Base-by-base conservation (phyloP, 306 rosid genomes). In the Quercus robur region DNA sequence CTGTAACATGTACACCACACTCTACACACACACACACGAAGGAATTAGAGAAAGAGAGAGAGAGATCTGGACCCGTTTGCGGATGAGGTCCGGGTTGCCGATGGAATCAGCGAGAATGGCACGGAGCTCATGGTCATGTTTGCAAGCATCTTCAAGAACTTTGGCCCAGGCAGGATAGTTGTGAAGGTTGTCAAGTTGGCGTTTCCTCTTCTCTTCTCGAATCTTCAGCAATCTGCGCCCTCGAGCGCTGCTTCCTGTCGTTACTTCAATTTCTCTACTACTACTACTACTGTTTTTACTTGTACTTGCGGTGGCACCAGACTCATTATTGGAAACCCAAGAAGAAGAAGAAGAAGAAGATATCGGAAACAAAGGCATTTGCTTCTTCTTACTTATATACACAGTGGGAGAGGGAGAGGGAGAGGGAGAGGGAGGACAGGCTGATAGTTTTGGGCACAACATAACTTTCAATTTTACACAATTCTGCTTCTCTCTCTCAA, bases 141-240 rank as follows among this genome's bases (percentile, higher is more conserved):
- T 90, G 90, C 99, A 95, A 26, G 97, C 97, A 8, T 89, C 85
- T 89, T 95, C 92, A 2, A 93, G 81, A 73, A 95, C 93, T 78
- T 91, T 94, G 25, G 99, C 99, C 99, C 99, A 94, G 69, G 91
- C 51, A 75, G 97, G 99, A 71, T 91, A 93, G 70, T 85, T 91
- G 85, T 91, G 87, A 83, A 89, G 77, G 19, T 90, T 91, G 5
- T 93, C 91, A 38, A n/a, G 46, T 35, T 95, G 93, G 5, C 97
- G 92, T 70, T 84, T 89, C 72, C 89, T 89, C 81, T 93, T 95
- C 83, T 91, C 99, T 78, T 91, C 93, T 1, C 97, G 91, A 72
- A 95, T 64, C 87, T 77, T 91, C n/a, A 95, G 90, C 80, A 93
- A 84, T 73, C 99, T 87, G 20, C 99, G 94, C 11, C 78, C 81